Conservation (phyloP, 2,329 filamentous ascomycete genomes). For the Arthrobotrys megalospora region DNA sequence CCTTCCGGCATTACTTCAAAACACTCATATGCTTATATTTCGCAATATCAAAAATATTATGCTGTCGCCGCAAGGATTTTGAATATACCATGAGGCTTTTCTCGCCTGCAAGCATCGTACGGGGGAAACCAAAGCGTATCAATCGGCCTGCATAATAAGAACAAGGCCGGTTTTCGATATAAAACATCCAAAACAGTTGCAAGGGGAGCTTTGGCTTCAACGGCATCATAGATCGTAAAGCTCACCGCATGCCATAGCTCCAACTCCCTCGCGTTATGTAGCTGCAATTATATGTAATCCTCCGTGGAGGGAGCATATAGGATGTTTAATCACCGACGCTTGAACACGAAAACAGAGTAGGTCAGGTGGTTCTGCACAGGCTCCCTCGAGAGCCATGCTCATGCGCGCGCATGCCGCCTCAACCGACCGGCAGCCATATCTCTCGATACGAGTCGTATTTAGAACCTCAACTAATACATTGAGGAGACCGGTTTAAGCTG, state of each 20-base stretch:
- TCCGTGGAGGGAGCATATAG: constrained; percentile 28
- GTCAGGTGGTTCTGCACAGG: constrained; percentile 58
- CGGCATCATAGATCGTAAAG: constrained; percentile 8
- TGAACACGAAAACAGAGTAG: constrained; percentile 47
- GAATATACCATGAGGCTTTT: constrained; percentile 49
- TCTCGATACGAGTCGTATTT: constrained; percentile 44
- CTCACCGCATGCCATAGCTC: constrained; percentile 19
- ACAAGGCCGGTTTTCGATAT: constrained; percentile 27
- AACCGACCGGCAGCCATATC: constrained; percentile 43
- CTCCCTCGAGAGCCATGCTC: constrained; percentile 27
- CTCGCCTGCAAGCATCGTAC: constrained; percentile 49
- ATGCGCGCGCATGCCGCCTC: constrained; percentile 60
- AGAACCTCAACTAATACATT: constrained; percentile 24
- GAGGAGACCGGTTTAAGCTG: constrained; percentile 1
- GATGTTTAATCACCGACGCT: constrained; percentile 1
- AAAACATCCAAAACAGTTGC: constrained; percentile 26
- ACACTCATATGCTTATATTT: constrained; percentile 21
- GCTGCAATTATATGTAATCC: constrained; percentile 54
- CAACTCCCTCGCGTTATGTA: constrained; percentile 40
- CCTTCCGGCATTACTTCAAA: constrained; percentile 13
- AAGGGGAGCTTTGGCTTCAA: constrained; percentile 25
- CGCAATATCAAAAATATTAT: constrained; percentile 19
- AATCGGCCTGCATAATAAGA: constrained; percentile 53
- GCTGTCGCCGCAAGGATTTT: constrained; percentile 17
- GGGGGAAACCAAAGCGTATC: constrained; percentile 28